Conservation (phyloP, 1,139 yeast species). For the Chernovozyma aurita region DNA sequence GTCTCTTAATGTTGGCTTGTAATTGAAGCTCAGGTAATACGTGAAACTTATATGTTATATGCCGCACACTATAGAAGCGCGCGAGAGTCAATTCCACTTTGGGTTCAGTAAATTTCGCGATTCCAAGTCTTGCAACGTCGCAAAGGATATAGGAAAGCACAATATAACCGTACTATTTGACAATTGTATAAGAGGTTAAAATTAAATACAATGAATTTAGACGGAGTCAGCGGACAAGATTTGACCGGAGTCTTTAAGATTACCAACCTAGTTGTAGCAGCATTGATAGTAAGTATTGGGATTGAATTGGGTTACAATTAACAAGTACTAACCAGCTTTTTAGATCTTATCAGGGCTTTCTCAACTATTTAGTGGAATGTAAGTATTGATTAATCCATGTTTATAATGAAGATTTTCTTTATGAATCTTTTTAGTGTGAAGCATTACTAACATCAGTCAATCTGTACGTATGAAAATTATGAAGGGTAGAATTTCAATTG, state of each 20-base stretch:
- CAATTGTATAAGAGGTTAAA: no score
- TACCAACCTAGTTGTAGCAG: slow-evolving; percentile 62
- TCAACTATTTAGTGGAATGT: slow-evolving; percentile 56
- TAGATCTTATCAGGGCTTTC: slow-evolving; percentile 53
- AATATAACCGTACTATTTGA: no score
- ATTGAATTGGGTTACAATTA: background rate
- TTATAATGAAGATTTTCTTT: no score
- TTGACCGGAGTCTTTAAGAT: slow-evolving; percentile 54
- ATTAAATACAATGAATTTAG: slow-evolving; percentile 24
- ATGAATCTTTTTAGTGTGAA: no score
- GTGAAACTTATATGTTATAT: no score
- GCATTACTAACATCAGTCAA: slow-evolving; percentile 15
- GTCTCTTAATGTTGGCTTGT: no score
- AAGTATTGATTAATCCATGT: slow-evolving; percentile 7
- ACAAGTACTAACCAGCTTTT: slow-evolving; percentile 16
- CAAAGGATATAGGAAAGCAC: no score
- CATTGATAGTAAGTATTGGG: slow-evolving; percentile 44
- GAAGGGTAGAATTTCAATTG: background rate
- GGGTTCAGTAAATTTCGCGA: no score
- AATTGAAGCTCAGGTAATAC: no score
- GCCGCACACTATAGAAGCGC: no score
- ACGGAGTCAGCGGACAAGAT: slow-evolving; percentile 28
- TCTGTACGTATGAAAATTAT: slow-evolving; percentile 14
- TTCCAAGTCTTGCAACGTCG: no score
- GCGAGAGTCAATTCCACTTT: no score